Evolutionary conservation across 2,329 filamentous ascomycete genomes (phyloP), one percentile per base, ranked within the genome.

Genomic region (Scedosporium aurantiacum): DNA sequence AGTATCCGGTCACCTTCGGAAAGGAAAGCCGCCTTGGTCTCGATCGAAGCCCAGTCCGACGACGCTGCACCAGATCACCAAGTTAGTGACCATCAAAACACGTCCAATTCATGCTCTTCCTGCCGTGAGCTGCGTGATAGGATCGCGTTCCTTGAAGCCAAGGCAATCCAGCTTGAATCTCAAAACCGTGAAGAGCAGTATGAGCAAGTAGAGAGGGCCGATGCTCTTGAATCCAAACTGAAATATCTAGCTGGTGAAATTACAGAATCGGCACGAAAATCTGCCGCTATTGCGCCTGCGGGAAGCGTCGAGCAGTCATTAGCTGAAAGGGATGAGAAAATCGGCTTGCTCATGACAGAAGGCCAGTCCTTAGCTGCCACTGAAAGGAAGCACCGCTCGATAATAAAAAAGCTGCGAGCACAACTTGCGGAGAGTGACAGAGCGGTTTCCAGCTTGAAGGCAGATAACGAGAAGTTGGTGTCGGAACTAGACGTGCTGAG

Each of bases 341-440:
- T 97, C 68, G 90, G 92, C 2, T 77, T 92, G 56, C 77, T 99
- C 12, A 89, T 99, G 79, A 88, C 96, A 67, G 94, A 99, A 75
- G 94, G 95, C 0, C 89, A 94, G 67, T 91, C 88, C 66, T 79
- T 97, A 7, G 92, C 91, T 1, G 89, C 88, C 67, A 89, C 84
- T 0, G 94, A 99, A 71, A 83, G 97, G 72, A 91, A 91, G 69
- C 87, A 95, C 65, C 81, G 93, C 63, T 84, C 84, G 5, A 86
- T 87, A 3, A 89, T 97, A 68, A 96, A 94, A 73, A 92, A 90
- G 69, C 75, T 97, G 63, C 84, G 86, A 52, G 76, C 78, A 23
- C 87, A 88, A 68, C 72, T 89, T 14, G 75, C 81, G 10, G 83
- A 88, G 57, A 81, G 84, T 41, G 88, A 90, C 64, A 87, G 84